Conservation (phyloP, 2,329 filamentous ascomycete species). For the Arthroderma sp. region DNA sequence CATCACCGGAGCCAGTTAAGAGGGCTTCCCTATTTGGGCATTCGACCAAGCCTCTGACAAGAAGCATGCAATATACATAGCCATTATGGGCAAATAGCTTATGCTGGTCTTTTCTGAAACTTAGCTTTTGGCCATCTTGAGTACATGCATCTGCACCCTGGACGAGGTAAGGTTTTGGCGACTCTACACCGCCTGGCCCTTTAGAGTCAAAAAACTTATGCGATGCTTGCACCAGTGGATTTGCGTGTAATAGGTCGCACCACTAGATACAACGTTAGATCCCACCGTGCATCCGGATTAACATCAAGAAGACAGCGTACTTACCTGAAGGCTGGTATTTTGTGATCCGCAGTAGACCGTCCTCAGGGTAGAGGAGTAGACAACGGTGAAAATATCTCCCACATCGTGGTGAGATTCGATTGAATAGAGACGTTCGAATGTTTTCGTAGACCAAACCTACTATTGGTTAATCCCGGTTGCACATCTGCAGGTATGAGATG, state of each 20-base stretch:
- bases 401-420: slow-evolving; percentile 91
- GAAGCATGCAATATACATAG: slow-evolving; percentile 91
- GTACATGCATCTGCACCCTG: slow-evolving; percentile 35
- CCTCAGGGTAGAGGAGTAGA: slow-evolving; percentile 65
- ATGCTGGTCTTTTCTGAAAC: slow-evolving; percentile 70
- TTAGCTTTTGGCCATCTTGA: slow-evolving; percentile 53
- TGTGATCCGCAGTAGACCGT: slow-evolving; percentile 87
- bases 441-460: slow-evolving; percentile 66
- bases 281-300: not conserved
- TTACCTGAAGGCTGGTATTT: slow-evolving; percentile 74
- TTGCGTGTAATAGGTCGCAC: slow-evolving; percentile 60
- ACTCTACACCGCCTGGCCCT: slow-evolving; percentile 67
- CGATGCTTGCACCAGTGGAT: slow-evolving; percentile 50
- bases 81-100: slow-evolving; percentile 86
- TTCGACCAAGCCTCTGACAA: slow-evolving; percentile 60
- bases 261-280: slow-evolving; percentile 37
- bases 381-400: slow-evolving; percentile 91
- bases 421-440: slow-evolving; percentile 66
- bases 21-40: slow-evolving; percentile 66
- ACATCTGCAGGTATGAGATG: not conserved
- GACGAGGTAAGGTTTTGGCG: slow-evolving; percentile 56
- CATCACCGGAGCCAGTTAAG: slow-evolving; percentile 85
- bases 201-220: slow-evolving; percentile 89
- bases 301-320: not conserved
- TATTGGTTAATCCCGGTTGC: slow-evolving; percentile 6